Evolutionary conservation across 495 filamentous ascomycete genomes (phyloP), one percentile per base, ranked within the genome.

Genomic region (Talaromyces adpressus): DNA sequence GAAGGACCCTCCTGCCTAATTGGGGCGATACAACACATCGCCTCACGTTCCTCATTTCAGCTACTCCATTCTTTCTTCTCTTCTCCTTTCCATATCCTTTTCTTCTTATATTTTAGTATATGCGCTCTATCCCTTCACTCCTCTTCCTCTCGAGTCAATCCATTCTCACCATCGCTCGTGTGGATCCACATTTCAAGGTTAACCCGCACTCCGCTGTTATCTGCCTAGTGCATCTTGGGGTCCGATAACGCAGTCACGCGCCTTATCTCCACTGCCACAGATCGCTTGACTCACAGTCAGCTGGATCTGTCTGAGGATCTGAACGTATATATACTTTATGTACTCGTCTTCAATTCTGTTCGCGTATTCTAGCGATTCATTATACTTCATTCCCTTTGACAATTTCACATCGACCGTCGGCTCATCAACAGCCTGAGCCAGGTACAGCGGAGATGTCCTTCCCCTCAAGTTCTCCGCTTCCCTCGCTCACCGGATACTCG

Each of bases 401-500:
- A 30, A 30, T 30, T 7, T 27, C 23, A n/a, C 23, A 29, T 56
- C 52, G 4, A 20, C 45, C 39, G 39, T 41, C 36, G 12, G 36
- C 14, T 41, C 36, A 16, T 41, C 9, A 41, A 14, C 12, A 6
- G 36, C 1, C 4, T 36, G 36, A 41, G 36, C 14, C 18, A 27
- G 11, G 52, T 9, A 56, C 23, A 23, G 52, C 23, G 52, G 52
- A 56, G 52, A 56, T 56, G 52, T 25, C 52, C 5, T 23, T 8
- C 20, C 27, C 52, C 12, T 23, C 20, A 0, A 0, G 12, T 29
- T 56, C 27, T 29, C 27, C 23, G 52, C 27, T 29, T 56, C 45
- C 16, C 18, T 49, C 45, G 45, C n/a, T 49, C n/a, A 49, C n/a
- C 45, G n/a, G n/a, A 49, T 49, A 49, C 30, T 66, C 76, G 16